These are phyloP conservation scores for Acidomyces sp. DNA, from an alignment of 495 filamentous ascomycete species.

Conservation along the genomic window DNA sequence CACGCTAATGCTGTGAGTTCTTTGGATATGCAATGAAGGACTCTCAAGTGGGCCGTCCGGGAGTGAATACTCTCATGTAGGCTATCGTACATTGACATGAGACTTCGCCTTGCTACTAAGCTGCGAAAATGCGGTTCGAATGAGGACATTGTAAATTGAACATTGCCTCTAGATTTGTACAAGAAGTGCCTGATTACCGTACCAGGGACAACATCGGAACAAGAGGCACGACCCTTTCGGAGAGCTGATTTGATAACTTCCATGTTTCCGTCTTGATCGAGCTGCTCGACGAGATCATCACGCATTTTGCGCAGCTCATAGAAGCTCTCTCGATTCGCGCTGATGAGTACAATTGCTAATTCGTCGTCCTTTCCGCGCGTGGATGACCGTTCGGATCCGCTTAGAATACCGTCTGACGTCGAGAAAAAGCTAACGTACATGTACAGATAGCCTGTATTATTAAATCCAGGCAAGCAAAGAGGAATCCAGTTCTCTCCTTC, in stretches of 20 bases:
- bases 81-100: conserved; percentile 72
- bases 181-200: conserved; percentile 78
- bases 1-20: conserved; percentile 73
- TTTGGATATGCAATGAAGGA: conserved; percentile 61
- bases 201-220: conserved; percentile 64
- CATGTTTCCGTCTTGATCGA: conserved; percentile 64
- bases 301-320: conserved; percentile 80
- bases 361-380: conserved; percentile 47
- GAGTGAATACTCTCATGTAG: conserved; percentile 75
- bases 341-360: conserved; percentile 84
- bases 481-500: conserved; percentile 98
- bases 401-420: conserved; percentile 23
- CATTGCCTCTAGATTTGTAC: conserved; percentile 84
- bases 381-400: conserved; percentile 22
- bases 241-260: conserved; percentile 61
- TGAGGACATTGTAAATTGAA: conserved; percentile 87
- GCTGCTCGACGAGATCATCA: conserved; percentile 59
- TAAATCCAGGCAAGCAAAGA: conserved; percentile 91
- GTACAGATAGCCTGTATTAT: conserved; percentile 92
- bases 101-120: conserved; percentile 51
- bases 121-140: conserved; percentile 58
- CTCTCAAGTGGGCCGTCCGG: conserved; percentile 70
- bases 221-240: conserved; percentile 51
- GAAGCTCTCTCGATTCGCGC: conserved; percentile 82
- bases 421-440: conserved; percentile 95